Base-by-base conservation (phyloP, 352 stramenopile genomes). In the Blastocystis sp. region DNA sequence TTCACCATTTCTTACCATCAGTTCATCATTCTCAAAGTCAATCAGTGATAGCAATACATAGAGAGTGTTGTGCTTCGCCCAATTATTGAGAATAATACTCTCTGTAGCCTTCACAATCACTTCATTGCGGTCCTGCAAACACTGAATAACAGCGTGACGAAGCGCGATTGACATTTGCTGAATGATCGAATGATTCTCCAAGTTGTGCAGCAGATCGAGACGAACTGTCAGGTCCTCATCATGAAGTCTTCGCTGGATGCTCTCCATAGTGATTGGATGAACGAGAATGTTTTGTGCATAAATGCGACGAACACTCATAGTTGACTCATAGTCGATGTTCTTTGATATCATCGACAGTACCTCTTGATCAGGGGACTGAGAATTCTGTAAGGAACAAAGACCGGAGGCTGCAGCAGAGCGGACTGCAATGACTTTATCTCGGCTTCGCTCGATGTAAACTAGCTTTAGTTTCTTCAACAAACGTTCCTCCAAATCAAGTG, bases 301-400 rank as follows among this genome's bases (percentile, higher is more conserved):
- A 18, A 80, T 59, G 6, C 37, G 6, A 13, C 69, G 69, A 80
- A 80, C 63, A 15, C 45, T 41, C 6, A 20, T 34, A 47, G 43
- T 53, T n/a, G 43, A 23, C 11, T 80, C 69, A 80, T 80, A 80
- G 3, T 43, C n/a, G 45, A 80, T 80, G 26, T 80, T 80, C 69
- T 59, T 54, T 18, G 26, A 29, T 50, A 80, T n/a, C 13, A 80
- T 9, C 29, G 29, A 43, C 9, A 56, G 7, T 3, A 62, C 18
- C 8, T 41, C 41, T 20, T 80, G 45, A 9, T 80, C 43, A 2
- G 47, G 41, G 3, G 39, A n/a, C 34, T 59, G 29, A 5, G 47
- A 34, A 80, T 80, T 54, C 69, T 80, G 69, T 15, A 80, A 34
- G 29, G 63, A n/a, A 80, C 69, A 80, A 20, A 80, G 50, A 41